phyloP scores from a whole-genome alignment of 352 stramenopile genomes.

The Phytophthora sojae region DNA sequence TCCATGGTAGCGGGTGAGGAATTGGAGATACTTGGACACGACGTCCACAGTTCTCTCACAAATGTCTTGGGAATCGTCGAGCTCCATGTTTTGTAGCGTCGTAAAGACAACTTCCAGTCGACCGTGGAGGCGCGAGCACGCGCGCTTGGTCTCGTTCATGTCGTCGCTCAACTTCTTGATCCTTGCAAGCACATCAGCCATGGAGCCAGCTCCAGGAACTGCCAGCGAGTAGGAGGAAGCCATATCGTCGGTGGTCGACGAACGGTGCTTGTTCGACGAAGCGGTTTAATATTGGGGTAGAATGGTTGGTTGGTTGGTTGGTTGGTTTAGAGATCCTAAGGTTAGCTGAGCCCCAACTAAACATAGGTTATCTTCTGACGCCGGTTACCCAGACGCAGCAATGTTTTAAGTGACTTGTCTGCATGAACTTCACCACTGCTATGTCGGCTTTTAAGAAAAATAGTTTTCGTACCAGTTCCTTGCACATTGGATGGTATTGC shows the following conservation, averaged over 20 bases:
- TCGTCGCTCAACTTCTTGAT: not conserved
- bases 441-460: too few species aligned
- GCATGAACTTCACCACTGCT: too few species aligned
- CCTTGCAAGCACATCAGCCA: not conserved
- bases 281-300: too few species aligned
- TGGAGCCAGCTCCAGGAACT: not conserved
- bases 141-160: not conserved
- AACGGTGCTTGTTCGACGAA: too few species aligned
- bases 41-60: not conserved
- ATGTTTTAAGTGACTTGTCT: too few species aligned
- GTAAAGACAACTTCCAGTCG: not conserved
- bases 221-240: not conserved
- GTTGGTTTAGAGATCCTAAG: too few species aligned
- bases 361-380: too few species aligned
- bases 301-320: too few species aligned
- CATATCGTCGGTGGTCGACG: not conserved
- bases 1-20: slow-evolving; percentile 8
- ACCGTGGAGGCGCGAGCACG: slow-evolving; percentile 1
- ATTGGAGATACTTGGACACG: not conserved
- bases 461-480: too few species aligned
- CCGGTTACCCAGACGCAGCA: too few species aligned
- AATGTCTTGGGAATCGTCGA: not conserved
- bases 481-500: not conserved
- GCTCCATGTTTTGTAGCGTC: not conserved
- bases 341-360: not conserved